Conservation (phyloP, 768 basidiomycete species). For the Mrakia hoshinonis region DNA sequence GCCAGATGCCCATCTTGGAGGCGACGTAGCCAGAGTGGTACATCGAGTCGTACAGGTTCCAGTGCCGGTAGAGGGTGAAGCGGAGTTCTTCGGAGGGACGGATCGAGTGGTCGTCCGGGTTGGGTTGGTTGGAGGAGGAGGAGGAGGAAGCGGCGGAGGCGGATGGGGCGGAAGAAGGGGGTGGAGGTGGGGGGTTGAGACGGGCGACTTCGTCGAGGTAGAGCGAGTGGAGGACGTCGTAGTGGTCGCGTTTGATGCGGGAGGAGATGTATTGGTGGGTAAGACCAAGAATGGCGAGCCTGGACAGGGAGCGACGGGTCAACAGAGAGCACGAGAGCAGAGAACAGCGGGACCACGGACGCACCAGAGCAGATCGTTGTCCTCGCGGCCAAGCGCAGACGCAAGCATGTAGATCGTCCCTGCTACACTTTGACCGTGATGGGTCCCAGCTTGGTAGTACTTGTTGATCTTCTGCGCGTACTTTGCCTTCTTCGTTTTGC, state of each 20-base stretch:
- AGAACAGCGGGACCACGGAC: slow-evolving; percentile 29
- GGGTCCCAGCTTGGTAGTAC: slow-evolving; percentile 76
- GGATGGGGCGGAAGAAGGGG: slow-evolving; percentile 39
- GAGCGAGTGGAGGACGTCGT: slow-evolving; percentile 69
- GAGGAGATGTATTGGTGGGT: slow-evolving; percentile 86
- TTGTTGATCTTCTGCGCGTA: slow-evolving; percentile 50
- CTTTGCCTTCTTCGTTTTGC: neutral
- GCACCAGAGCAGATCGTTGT: slow-evolving; percentile 88
- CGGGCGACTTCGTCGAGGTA: slow-evolving; percentile 89
- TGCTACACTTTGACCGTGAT: slow-evolving; percentile 80
- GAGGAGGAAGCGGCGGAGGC: neutral
- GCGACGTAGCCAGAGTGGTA: slow-evolving; percentile 94
- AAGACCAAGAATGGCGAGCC: slow-evolving; percentile 86
- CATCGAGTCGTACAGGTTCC: slow-evolving; percentile 98
- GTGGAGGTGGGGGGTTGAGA: slow-evolving; percentile 60
- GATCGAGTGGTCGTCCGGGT: slow-evolving; percentile 74
- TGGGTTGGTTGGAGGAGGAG: slow-evolving; percentile 37
- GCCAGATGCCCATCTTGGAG: slow-evolving; percentile 91
- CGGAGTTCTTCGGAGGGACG: slow-evolving; percentile 79
- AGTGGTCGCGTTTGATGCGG: slow-evolving; percentile 74
- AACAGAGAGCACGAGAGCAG: neutral
- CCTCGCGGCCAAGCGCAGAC: slow-evolving; percentile 78
- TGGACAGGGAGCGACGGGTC: slow-evolving; percentile 37
- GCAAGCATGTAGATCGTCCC: slow-evolving; percentile 83
- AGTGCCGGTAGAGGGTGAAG: slow-evolving; percentile 91